These are phyloP conservation scores for Plasmodium gonderi DNA, from an alignment of 169 alveolate species.

Conservation along the genomic window DNA sequence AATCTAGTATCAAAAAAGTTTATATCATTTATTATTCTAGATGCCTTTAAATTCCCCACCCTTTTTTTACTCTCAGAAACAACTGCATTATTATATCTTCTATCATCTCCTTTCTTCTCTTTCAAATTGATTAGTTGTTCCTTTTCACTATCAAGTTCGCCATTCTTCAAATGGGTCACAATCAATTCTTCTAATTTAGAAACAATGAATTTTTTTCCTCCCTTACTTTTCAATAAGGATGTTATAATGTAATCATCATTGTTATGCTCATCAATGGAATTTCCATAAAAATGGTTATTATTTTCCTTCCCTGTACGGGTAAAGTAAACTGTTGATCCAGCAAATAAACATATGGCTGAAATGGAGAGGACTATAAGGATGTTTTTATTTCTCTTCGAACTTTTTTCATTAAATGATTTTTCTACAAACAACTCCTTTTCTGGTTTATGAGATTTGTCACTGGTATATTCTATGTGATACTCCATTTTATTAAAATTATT, in stretches of 20 bases:
- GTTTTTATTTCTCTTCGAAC: not conserved
- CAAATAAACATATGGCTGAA: constrained; percentile 2
- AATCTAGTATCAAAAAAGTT: constrained; percentile 16
- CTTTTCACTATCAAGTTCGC: not conserved
- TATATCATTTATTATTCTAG: not conserved
- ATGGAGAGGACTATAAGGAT: not conserved
- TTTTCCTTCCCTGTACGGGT: not conserved
- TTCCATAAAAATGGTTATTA: not conserved
- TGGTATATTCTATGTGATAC: constrained; percentile 41
- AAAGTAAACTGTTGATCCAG: not conserved
- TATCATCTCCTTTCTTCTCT: not conserved
- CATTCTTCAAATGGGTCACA: not conserved
- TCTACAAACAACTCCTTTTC: constrained; percentile 46
- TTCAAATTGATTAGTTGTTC: not conserved
- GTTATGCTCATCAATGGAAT: not conserved
- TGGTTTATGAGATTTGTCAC: not conserved
- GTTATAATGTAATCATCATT: constrained; percentile 35
- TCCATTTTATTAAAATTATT: constrained; percentile 32
- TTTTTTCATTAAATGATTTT: not conserved
- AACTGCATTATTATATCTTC: not conserved
- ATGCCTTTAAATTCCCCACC: constrained; percentile 10
- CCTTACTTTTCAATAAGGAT: constrained; percentile 24
- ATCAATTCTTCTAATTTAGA: constrained; percentile 48
- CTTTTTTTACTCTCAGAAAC: not conserved
- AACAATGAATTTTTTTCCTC: constrained; percentile 46